phyloP scores from a whole-genome alignment of 2,329 filamentous ascomycete genomes.

The Grosmannia clavigera region DNA sequence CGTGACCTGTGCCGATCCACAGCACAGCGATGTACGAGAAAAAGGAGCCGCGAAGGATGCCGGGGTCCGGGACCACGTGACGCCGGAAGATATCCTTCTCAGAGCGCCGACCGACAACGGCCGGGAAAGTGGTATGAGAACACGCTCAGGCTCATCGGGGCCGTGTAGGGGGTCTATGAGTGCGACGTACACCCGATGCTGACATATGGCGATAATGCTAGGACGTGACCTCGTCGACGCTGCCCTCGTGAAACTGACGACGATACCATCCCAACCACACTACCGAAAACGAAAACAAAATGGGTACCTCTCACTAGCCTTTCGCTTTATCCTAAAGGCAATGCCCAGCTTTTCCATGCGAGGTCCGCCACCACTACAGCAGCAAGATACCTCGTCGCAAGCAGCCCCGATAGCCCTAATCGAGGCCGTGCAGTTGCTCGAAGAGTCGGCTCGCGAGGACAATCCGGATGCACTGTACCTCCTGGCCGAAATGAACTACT shows the following conservation, averaged over 20 bases:
- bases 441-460: slow-evolving; percentile 39
- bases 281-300: slow-evolving; percentile 30
- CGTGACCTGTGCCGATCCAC: slow-evolving; percentile 4
- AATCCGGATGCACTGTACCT: slow-evolving; percentile 80
- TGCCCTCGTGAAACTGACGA: slow-evolving; percentile 36
- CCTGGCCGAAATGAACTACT: slow-evolving; percentile 90
- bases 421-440: slow-evolving; percentile 39
- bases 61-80: neutral
- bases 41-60: neutral
- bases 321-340: slow-evolving; percentile 33
- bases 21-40: neutral
- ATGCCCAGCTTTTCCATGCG: slow-evolving; percentile 37
- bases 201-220: slow-evolving; percentile 13
- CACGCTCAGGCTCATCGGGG: neutral
- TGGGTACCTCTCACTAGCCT: slow-evolving; percentile 28
- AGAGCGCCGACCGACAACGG: neutral
- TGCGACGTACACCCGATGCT: neutral
- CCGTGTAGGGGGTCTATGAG: too few species aligned
- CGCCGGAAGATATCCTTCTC: slow-evolving; percentile 2
- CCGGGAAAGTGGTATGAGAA: neutral
- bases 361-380: slow-evolving; percentile 23
- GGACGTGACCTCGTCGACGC: slow-evolving; percentile 41
- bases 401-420: slow-evolving; percentile 30
- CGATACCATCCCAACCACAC: slow-evolving; percentile 33
- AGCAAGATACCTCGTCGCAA: slow-evolving; percentile 20